phyloP scores from a whole-genome alignment of 1,139 yeast species.

The Suhomyces ambrosiae region DNA sequence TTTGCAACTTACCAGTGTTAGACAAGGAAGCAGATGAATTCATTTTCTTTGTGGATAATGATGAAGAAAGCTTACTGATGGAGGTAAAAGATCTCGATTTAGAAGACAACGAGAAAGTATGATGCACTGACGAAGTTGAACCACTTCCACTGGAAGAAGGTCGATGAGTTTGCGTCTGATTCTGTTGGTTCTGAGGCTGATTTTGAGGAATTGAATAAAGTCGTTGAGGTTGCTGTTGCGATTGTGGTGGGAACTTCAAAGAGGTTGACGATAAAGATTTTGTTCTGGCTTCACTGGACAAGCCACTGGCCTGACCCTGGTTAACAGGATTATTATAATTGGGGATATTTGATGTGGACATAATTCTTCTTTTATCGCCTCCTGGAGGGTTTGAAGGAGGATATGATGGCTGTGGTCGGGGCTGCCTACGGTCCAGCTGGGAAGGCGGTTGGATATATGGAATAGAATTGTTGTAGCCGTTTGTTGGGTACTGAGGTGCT shows the following conservation, averaged over 20 bases:
- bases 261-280: slow-evolving; percentile 20
- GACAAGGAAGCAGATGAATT: slow-evolving; percentile 39
- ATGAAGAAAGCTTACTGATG: slow-evolving; percentile 43
- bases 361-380: slow-evolving; percentile 16
- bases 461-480: neutral
- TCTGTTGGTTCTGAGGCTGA: slow-evolving; percentile 11
- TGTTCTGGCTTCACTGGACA: slow-evolving; percentile 15
- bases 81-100: slow-evolving; percentile 49
- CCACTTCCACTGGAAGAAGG: slow-evolving; percentile 25
- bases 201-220: slow-evolving; percentile 13
- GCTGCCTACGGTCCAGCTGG: neutral
- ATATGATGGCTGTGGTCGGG: slow-evolving; percentile 3
- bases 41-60: slow-evolving; percentile 44
- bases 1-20: slow-evolving; percentile 25
- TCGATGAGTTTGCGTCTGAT: slow-evolving; percentile 9
- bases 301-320: slow-evolving; percentile 2
- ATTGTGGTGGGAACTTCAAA: slow-evolving; percentile 14
- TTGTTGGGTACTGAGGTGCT: slow-evolving; percentile 2
- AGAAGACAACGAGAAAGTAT: slow-evolving; percentile 43
- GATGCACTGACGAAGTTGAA: slow-evolving; percentile 29
- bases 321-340: slow-evolving; percentile 2
- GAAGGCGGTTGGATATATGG: slow-evolving; percentile 4
- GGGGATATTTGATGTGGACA: slow-evolving; percentile 19
- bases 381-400: slow-evolving; percentile 3
- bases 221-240: slow-evolving; percentile 15